Conservation (phyloP, 208 protist species). For the Wallacemonas rigidus region DNA sequence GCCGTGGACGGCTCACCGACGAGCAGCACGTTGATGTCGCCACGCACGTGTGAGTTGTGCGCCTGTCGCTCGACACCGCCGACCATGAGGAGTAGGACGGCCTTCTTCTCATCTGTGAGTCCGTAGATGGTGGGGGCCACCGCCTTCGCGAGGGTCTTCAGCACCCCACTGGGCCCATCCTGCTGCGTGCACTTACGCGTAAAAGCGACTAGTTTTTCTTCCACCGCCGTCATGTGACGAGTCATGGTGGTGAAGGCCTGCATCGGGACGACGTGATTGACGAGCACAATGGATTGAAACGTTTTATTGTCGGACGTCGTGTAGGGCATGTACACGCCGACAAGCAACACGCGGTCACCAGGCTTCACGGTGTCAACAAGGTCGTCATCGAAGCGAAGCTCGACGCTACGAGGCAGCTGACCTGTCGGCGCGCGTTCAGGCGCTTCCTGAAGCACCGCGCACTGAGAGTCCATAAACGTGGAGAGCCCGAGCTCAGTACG, state of each 20-base stretch:
- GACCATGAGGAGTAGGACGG: conserved; percentile 96
- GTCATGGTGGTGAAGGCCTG: conserved; percentile 56
- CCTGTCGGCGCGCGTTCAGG: conserved; percentile 98
- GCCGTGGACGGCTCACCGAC: conserved; percentile 99
- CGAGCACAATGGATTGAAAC: conserved; percentile 95
- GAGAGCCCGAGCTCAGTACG: conserved; percentile 98
- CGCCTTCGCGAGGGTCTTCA: conserved; percentile 82
- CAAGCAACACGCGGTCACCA: conserved; percentile 94
- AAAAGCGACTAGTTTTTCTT: conserved; percentile 81
- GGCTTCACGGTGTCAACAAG: conserved; percentile 98
- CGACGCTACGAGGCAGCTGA: conserved; percentile 98
- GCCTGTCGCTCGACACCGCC: conserved; percentile 97
- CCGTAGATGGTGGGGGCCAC: conserved; percentile 99
- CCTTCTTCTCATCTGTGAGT: conserved; percentile 96
- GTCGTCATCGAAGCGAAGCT: conserved; percentile 97
- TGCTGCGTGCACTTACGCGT: conserved; percentile 54
- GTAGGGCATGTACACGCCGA: conserved; percentile 96
- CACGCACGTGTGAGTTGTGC: conserved; percentile 95
- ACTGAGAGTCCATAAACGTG: conserved; percentile 97
- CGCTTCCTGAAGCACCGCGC: conserved; percentile 96
- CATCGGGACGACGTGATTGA: conserved; percentile 89
- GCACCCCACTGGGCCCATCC: conserved; percentile 72
- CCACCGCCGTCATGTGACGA: conserved; percentile 46
- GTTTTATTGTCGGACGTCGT: conserved; percentile 75
- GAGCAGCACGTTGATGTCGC: conserved; percentile 99